Percentiles rank a stretch among this genome's conserved stretches.
These are phyloP conservation scores for Daldinia concentrica DNA, from an alignment of 495 filamentous ascomycete genomes.

Conservation along the genomic window DNA sequence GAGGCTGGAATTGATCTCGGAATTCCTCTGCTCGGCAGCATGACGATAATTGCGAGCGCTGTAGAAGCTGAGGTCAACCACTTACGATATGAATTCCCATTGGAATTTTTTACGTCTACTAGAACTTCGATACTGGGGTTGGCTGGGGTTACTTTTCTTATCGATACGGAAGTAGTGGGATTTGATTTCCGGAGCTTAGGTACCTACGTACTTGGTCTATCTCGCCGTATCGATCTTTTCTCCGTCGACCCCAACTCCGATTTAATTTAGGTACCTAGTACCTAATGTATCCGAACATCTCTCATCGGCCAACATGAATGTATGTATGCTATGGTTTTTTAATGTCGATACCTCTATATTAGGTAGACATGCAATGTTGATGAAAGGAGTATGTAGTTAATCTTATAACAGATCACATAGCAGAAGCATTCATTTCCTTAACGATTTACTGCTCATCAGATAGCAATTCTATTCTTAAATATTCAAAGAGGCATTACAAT, in stretches of 20 bases:
- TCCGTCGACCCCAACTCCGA: not conserved
- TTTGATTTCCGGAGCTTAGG: not conserved
- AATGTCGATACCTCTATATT: no score
- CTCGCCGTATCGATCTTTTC: not conserved
- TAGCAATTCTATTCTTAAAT: not conserved
- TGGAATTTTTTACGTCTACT: slow-evolving; percentile 1
- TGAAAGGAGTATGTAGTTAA: not conserved
- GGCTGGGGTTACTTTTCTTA: not conserved
- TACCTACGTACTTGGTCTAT: not conserved
- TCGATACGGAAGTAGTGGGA: not conserved
- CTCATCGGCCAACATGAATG: no score
- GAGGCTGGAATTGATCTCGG: slow-evolving; percentile 54
- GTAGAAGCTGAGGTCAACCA: slow-evolving; percentile 10
- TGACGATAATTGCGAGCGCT: slow-evolving; percentile 43
- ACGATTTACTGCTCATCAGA: no score
- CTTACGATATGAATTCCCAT: slow-evolving; percentile 5
- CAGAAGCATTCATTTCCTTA: not conserved
- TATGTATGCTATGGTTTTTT: no score
- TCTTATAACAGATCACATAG: not conserved
- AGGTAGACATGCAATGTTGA: not conserved
- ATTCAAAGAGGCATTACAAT: not conserved
- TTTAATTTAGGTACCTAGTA: not conserved
- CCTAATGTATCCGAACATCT: not conserved
- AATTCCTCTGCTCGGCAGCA: slow-evolving; percentile 65
- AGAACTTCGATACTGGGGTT: not conserved